Evolutionary conservation across 768 basidiomycete species (phyloP), one percentile per base, ranked within the genome.

Genomic region (Suillus hirtellus): DNA sequence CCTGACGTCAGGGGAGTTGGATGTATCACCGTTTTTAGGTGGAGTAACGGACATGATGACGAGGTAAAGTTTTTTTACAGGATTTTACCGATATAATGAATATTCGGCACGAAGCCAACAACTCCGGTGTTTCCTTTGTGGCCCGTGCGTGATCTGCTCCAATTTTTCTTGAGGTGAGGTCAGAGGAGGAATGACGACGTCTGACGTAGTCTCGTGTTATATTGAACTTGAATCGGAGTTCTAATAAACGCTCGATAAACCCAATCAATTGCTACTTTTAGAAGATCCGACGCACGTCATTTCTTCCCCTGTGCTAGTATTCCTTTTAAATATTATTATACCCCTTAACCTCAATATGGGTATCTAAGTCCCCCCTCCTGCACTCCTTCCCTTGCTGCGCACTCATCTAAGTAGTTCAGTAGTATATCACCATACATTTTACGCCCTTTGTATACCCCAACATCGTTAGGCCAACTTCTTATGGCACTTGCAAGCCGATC

Each of bases 401-500:
- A 56, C 9, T 64, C 66, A 52, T 75, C 73, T 62, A 74, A 50
- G 37, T 72, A 75, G 10, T 60, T 40, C 53, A 72, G 6, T 2
- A 72, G 42, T 2, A 65, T 31, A 0, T 67, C 67, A 38, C 61
- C 46, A 40, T 74, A 69, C 73, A 73, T 73, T 49, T 67, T 65
- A 21, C 72, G 65, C 40, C 71, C 70, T 35, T 71, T 71, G 60
- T 75, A 75, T 10, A 60, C 24, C 2, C 55, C 80, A 12, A 91
- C 85, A 65, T 88, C 87, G 21, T 78, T 79, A 7, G 86, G 84
- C 88, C 89, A 91, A 66, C 84, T 84, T 63, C 84, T 75, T 59
- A 91, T 75, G 6, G 88, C 87, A 56, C 83, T 83, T 15, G 85
- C 88, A 70, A 92, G 74, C 59, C 89, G 76, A 38, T 81, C 85